Evolutionary conservation across 176 grass and related monocot genomes (phyloP), one percentile per base, ranked within the genome.

Genomic region (Triticum monococcum): DNA sequence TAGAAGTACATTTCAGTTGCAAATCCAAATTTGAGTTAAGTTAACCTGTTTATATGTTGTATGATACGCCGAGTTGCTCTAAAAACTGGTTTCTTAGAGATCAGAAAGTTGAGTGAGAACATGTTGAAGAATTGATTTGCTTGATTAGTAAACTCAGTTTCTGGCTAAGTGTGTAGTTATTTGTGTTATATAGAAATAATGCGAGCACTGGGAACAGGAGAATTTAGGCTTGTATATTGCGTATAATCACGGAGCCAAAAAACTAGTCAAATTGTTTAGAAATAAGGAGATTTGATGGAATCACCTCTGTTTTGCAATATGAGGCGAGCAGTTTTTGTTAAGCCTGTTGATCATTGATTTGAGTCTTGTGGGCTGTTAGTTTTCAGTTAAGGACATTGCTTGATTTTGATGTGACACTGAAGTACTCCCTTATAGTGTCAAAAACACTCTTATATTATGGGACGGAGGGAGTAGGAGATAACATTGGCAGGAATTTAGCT

Each of bases 351-450:
- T 74, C 40, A 74, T 73, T 4, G 71, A 74, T 74, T 48, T 28
- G 23, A 48, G 71, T 74, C 3, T 24, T 48, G 23, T 17, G 3
- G 2, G 68, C n/a, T 73, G 17, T 73, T 73, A 41, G 35, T 61
- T 83, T 73, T 83, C 33, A 73, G 52, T 64, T 32, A n/a, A 40
- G n/a, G 32, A 30, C 11, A 61, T 40, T 59, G 67, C 9, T 83
- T 83, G 8, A 61, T 79, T 79, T 36, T 23, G 14, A 14, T 25
- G n/a, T 73, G 70, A 43, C 22, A 45, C 70, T 26, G 56, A 40
- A 25, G 20, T 40, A 37, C 36, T 37, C 36, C 36, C 36, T 37
- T n/a, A n/a, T n/a, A n/a, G 33, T 35, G 33, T 35, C 33, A 35
- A 35, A 35, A 35, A 35, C 33, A 4, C 33, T 35, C 33, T 35